These are phyloP conservation scores for Lunularia cruciata DNA, from an alignment of 225 moss, liverwort and hornwort genomes.

Conservation along the genomic window DNA sequence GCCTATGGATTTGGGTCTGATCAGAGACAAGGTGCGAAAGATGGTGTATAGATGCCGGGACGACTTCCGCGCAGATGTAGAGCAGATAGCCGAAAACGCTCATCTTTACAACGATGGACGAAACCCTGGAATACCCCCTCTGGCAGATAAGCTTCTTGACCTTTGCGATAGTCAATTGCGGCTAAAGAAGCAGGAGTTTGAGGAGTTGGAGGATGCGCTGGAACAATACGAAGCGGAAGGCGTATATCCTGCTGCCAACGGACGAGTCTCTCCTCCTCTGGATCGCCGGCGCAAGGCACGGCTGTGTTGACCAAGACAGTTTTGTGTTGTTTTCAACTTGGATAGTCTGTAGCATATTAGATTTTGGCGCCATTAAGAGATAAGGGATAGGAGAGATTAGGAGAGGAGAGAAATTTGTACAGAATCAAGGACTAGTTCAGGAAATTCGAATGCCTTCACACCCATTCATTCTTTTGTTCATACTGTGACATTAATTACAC, in stretches of 20 bases:
- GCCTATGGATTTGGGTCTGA: conserved; percentile 87
- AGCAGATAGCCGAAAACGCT: conserved; percentile 85
- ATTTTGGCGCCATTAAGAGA: conserved; percentile 15
- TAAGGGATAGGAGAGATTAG: conserved; percentile 13
- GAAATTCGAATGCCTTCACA: conserved; percentile 3
- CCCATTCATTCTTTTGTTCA: conserved; percentile 70
- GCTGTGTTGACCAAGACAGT: conserved; percentile 28
- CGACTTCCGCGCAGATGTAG: conserved; percentile 81
- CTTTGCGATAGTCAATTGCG: conserved; percentile 73
- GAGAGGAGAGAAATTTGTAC: conserved; percentile 28
- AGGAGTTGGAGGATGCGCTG: conserved; percentile 81
- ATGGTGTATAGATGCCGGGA: conserved; percentile 73
- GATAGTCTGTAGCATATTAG: conserved; percentile 33
- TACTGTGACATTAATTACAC: conserved; percentile 64
- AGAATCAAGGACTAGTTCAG: conserved; percentile 32
- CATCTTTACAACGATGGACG: conserved; percentile 85
- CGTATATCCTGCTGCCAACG: conserved; percentile 28
- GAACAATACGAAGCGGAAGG: conserved; percentile 65
- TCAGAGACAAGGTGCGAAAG: conserved; percentile 85
- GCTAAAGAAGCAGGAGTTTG: conserved; percentile 54
- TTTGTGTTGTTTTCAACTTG: conserved; percentile 31
- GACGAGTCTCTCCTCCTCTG: conserved; percentile 29
- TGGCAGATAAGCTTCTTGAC: conserved; percentile 80
- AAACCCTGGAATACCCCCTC: conserved; percentile 89
- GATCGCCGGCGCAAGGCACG: conserved; percentile 47